Base-by-base conservation (phyloP, 2,329 filamentous ascomycete species). In the Pseudogymnoascus sp. region DNA sequence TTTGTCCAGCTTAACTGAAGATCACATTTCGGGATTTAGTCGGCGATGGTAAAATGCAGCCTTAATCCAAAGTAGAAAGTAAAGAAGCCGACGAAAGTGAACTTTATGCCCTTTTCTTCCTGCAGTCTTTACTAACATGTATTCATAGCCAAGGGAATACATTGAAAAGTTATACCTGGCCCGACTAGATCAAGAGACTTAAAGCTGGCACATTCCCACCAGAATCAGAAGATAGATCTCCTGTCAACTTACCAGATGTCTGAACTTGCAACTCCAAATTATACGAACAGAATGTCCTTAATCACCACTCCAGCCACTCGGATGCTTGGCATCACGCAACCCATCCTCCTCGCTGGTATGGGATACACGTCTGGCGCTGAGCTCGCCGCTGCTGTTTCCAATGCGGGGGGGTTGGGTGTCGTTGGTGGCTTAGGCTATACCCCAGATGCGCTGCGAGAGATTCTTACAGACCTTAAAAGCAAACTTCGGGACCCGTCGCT, bases 261-360 rank as follows among this genome's bases (percentile, higher is more conserved):
- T 23, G 5, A 43, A 43, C 21, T 25, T 2, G n/a, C 21, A 49
- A n/a, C 12, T 25, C 21, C 21, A 4, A 28, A 28, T 28, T 38
- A 23, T 59, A 38, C 28, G 16, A 38, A 18, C 33, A 64, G 76
- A 93, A 90, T 93, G 81, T 83, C 90, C 81, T 49, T 49, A 81
- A 88, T 99, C 77, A 90, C 90, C 73, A 99, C 95, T 61, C 87
- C 90, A 69, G 82, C 93, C 72, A 99, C 95, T 70, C 93, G 97
- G 84, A 89, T 97, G 67, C 89, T 99, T 79, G 90, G 91, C 83
- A 97, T 99, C 85, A 91, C 96, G 76, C 95, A 99, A 79, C 95
- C 95, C 64, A 82, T 99, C 74, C 81, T 99, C 73, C 88, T 99
- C 65, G 95, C 95, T 71, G 95, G 95, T 76, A 99, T 99, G 95